Percentiles rank a stretch among this genome's conserved stretches.
These are phyloP conservation scores for Botrytis hyacinthi DNA, from an alignment of 2,329 filamentous ascomycete species.

Conservation along the genomic window DNA sequence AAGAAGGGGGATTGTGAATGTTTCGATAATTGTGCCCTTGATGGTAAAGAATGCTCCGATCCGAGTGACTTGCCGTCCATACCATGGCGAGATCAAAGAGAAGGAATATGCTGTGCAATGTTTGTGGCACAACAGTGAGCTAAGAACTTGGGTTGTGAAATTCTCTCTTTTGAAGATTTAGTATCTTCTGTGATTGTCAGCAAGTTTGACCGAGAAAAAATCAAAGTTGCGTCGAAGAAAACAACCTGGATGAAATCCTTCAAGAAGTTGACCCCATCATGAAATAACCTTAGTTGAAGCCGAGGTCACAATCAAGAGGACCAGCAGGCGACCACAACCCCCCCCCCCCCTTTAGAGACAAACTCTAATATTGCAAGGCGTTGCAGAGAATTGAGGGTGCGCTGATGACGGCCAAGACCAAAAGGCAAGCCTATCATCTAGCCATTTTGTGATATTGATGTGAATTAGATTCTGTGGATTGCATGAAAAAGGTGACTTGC, in stretches of 20 bases:
- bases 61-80: background rate
- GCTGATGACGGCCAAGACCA: background rate
- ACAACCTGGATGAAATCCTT: background rate
- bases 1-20: background rate
- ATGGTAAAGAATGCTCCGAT: background rate
- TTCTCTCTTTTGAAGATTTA: background rate
- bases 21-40: background rate
- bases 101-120: background rate
- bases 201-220: too few relatives aligned
- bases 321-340: background rate
- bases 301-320: background rate
- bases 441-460: background rate
- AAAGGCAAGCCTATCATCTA: background rate
- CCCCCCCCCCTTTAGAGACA: too few relatives aligned
- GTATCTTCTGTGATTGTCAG: background rate
- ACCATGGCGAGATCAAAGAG: background rate
- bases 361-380: background rate
- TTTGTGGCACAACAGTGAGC: background rate
- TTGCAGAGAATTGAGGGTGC: background rate
- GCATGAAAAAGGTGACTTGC: background rate
- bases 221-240: background rate
- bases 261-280: background rate
- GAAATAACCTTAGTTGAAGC: background rate
- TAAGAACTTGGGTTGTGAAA: background rate
- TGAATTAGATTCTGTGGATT: background rate